Percentiles rank a stretch among this genome's conserved stretches.
These are phyloP conservation scores for Aethionema arabicum DNA, from an alignment of 345 rosid species.

Conservation along the genomic window DNA sequence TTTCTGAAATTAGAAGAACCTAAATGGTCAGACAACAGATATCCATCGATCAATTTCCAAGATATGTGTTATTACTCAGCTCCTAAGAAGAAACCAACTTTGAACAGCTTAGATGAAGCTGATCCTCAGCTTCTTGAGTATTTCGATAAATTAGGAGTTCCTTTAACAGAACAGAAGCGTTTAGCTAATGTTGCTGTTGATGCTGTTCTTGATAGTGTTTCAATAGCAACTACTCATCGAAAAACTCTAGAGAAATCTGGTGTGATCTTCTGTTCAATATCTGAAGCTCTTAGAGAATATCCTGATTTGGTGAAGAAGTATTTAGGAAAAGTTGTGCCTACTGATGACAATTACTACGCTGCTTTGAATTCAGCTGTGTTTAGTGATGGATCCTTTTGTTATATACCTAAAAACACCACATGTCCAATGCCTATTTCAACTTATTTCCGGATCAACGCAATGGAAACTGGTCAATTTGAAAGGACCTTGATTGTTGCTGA, in stretches of 20 bases:
- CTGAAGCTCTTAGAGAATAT: constrained; percentile 73
- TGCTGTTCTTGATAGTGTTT: constrained; percentile 90
- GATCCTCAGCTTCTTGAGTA: constrained; percentile 77
- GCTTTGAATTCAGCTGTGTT: constrained; percentile 88
- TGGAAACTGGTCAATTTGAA: constrained; percentile 98
- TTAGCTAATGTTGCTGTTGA: constrained; percentile 90
- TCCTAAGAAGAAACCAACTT: constrained; percentile 73
- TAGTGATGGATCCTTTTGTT: constrained; percentile 90
- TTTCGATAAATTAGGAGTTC: constrained; percentile 70
- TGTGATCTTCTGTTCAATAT: constrained; percentile 87
- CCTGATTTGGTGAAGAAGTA: constrained; percentile 81
- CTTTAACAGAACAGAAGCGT: constrained; percentile 72
- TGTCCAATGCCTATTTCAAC: constrained; percentile 96
- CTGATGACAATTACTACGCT: constrained; percentile 82
- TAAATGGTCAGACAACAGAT: constrained; percentile 81
- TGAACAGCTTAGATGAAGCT: constrained; percentile 83
- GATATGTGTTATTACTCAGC: constrained; percentile 91
- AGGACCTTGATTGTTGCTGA: constrained; percentile 97
- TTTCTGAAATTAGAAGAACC: constrained; percentile 73
- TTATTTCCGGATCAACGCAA: constrained; percentile 76
- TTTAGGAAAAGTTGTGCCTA: constrained; percentile 85
- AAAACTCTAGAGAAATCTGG: constrained; percentile 69
- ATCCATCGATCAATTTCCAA: constrained; percentile 70
- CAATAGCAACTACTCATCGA: constrained; percentile 83
- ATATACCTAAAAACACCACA: constrained; percentile 71